Percentiles rank a stretch among this genome's conserved stretches.
Conservation (phyloP, 2,329 filamentous ascomycete genomes). For the Aspergillus udagawae region DNA sequence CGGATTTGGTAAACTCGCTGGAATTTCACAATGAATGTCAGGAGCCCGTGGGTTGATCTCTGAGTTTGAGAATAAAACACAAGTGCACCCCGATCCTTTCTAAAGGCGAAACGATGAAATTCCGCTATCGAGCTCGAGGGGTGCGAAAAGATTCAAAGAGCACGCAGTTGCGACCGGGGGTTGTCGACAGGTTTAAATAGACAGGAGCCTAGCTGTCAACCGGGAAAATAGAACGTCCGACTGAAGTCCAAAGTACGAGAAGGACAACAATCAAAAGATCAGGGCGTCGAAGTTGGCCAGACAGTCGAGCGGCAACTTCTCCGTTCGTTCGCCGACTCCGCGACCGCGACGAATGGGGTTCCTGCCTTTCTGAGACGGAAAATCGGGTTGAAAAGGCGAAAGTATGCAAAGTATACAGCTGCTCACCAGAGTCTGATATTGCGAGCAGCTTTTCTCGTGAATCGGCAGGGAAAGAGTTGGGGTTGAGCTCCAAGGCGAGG, state of each 20-base stretch:
- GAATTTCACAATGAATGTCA: background rate
- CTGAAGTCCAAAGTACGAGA: background rate
- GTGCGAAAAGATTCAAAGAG: background rate
- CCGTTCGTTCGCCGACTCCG: conserved; percentile 17
- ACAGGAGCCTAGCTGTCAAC: background rate
- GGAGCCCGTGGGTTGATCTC: background rate
- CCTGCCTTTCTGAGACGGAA: background rate
- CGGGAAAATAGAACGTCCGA: background rate
- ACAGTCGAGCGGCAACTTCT: conserved; percentile 10
- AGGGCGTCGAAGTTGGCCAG: conserved; percentile 3
- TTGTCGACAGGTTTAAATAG: background rate
- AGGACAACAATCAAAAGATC: background rate
- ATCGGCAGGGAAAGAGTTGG: background rate
- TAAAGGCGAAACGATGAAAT: background rate
- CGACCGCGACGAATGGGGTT: conserved; percentile 9
- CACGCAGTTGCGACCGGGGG: background rate
- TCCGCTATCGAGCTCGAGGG: background rate
- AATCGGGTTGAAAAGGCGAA: background rate
- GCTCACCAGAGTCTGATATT: background rate
- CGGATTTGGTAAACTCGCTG: background rate
- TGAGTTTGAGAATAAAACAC: background rate
- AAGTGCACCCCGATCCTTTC: background rate
- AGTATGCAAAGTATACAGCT: background rate
- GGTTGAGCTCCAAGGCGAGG: background rate
- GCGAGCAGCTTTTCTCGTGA: background rate